Evolutionary conservation across 1,139 yeast species (phyloP).

Genomic region (Sugiyamaella grinbergsii): DNA sequence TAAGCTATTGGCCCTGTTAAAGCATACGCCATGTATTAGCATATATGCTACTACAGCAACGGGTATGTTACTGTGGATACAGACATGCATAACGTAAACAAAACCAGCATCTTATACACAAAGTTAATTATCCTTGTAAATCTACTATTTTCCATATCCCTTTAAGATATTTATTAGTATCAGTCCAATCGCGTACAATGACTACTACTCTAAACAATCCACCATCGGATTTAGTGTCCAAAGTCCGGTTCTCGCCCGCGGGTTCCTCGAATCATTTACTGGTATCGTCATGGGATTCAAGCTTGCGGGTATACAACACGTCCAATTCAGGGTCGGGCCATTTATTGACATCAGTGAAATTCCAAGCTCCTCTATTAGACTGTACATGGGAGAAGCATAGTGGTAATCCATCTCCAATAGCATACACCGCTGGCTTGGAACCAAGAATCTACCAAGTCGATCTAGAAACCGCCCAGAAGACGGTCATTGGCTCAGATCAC

Average conservation of each 20-base stretch:
- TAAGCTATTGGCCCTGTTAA: no score
- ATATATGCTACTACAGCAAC: no score
- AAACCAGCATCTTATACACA: no score
- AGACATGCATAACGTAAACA: no score
- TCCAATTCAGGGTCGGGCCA: slow-evolving; percentile 21
- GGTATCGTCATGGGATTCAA: slow-evolving; percentile 45
- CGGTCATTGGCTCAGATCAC: slow-evolving; percentile 40
- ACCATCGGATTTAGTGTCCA: slow-evolving; percentile 40
- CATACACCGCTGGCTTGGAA: slow-evolving; percentile 38
- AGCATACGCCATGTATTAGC: no score
- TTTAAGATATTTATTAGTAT: no score
- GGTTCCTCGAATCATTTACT: slow-evolving; percentile 34
- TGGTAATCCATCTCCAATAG: slow-evolving; percentile 22
- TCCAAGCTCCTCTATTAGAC: slow-evolving; percentile 40
- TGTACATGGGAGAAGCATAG: slow-evolving; percentile 38
- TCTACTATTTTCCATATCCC: no score
- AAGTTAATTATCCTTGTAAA: no score
- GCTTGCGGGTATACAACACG: slow-evolving; percentile 38
- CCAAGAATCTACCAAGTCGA: slow-evolving; percentile 36
- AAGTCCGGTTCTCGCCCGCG: slow-evolving; percentile 36
- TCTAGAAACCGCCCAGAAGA: slow-evolving; percentile 32
- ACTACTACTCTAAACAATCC: slow-evolving; percentile 28
- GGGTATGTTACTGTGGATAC: no score
- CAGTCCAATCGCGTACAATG: no score
- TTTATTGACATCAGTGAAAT: slow-evolving; percentile 27